A percentile compares a stretch with the other conserved stretches of the same genome.
Conservation (phyloP, 2,329 filamentous ascomycete species). For the Epichloe bromicola region DNA sequence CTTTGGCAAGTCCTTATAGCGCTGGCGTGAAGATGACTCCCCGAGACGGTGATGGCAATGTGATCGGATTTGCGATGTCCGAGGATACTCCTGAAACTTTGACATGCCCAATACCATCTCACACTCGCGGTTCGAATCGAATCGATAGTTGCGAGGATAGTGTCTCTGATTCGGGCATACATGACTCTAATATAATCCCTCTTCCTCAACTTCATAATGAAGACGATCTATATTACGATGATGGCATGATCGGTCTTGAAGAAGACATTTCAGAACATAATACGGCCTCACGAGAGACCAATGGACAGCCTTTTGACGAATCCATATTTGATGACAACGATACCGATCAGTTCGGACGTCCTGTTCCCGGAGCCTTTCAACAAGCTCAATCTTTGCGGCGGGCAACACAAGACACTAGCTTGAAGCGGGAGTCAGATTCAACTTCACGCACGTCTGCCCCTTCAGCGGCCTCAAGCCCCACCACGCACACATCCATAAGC, state of each 20-base stretch:
- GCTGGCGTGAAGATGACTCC: conserved; percentile 37
- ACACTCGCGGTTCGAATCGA: neutral
- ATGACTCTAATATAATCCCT: conserved; percentile 13
- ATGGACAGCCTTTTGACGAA: conserved; percentile 53
- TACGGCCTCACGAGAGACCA: conserved; percentile 27
- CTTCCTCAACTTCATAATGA: conserved; percentile 17
- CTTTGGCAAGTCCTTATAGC: conserved; percentile 35
- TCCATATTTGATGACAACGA: conserved; percentile 59
- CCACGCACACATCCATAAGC: conserved; percentile 39
- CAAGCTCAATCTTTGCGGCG: conserved; percentile 34
- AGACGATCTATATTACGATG: conserved; percentile 60
- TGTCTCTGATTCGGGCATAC: conserved; percentile 30
- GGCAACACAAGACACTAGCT: conserved; percentile 14
- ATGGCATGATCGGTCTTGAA: conserved; percentile 40
- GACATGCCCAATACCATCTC: conserved; percentile 5
- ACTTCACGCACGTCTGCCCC: conserved; percentile 32
- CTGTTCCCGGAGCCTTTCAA: conserved; percentile 45
- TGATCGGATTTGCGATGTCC: conserved; percentile 44
- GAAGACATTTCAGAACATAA: conserved; percentile 34
- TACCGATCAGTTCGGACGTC: conserved; percentile 48
- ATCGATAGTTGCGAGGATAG: conserved; percentile 7
- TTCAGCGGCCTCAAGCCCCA: conserved; percentile 32
- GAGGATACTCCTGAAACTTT: conserved; percentile 26
- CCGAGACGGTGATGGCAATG: conserved; percentile 38
- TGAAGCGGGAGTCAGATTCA: conserved; percentile 32